A percentile compares a stretch with the other conserved stretches of the same genome.
Evolutionary conservation across 306 rosid species (phyloP).

Genomic region (Inga laurina): DNA sequence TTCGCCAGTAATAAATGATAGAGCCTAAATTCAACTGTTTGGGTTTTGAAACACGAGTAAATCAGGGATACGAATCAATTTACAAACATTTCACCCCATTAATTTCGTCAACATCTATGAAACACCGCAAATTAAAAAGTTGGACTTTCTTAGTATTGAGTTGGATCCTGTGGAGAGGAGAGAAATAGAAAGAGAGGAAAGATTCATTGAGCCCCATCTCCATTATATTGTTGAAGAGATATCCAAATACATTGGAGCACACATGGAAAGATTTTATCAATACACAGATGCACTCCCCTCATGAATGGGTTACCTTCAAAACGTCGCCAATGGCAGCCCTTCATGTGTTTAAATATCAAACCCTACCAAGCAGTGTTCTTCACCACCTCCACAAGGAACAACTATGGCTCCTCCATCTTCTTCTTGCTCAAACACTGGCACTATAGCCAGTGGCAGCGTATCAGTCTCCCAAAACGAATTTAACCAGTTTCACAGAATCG

Average conservation of each 20-base stretch:
- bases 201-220: neutral
- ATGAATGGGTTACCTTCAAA: neutral
- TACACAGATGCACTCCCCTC: neutral
- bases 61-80: neutral
- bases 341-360: neutral
- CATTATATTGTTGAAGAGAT: neutral
- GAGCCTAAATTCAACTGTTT: neutral
- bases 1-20: neutral
- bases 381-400: neutral
- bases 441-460: neutral
- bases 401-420: constrained; percentile 11
- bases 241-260: neutral
- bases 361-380: neutral
- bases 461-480: constrained; percentile 47
- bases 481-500: constrained; percentile 57
- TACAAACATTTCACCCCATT: neutral
- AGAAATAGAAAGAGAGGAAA: neutral
- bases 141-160: neutral
- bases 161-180: neutral
- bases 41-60: neutral
- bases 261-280: neutral
- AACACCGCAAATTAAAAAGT: neutral
- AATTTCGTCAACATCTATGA: neutral
- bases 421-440: neutral
- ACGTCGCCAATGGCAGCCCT: neutral